These are phyloP conservation scores for Leucaena leucocephala DNA, from an alignment of 306 rosid species.

Conservation along the genomic window DNA sequence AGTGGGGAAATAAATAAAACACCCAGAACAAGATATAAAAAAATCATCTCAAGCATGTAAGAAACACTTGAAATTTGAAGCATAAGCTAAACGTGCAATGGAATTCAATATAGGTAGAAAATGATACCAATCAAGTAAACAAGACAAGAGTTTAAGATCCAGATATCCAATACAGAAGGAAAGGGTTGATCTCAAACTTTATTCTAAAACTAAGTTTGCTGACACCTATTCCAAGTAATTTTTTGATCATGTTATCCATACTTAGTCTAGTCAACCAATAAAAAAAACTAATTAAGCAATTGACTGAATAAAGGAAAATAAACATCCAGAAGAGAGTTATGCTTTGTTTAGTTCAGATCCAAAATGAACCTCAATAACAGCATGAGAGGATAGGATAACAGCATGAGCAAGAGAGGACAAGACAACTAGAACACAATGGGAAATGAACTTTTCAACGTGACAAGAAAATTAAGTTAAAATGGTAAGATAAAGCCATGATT, in stretches of 20 bases:
- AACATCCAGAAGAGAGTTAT: not conserved
- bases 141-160: not conserved
- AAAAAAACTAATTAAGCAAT: not conserved
- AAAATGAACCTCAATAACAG: constrained; percentile 3
- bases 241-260: not conserved
- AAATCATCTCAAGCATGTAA: not conserved
- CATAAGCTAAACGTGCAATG: not conserved
- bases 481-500: not conserved
- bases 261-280: not conserved
- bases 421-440: not conserved
- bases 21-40: constrained; percentile 20
- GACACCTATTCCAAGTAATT: constrained; percentile 7
- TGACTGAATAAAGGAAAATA: not conserved
- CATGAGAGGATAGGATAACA: not conserved
- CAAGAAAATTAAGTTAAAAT: not conserved
- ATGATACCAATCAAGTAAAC: not conserved
- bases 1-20: constrained; percentile 41
- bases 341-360: not conserved
- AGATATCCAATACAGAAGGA: not conserved
- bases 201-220: not conserved
- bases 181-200: not conserved
- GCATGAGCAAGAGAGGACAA: not conserved
- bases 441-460: not conserved
- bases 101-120: not conserved
- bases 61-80: constrained; percentile 14